phyloP scores from a whole-genome alignment of 148 eudicot genomes.

The Nepenthes mirabilis region DNA sequence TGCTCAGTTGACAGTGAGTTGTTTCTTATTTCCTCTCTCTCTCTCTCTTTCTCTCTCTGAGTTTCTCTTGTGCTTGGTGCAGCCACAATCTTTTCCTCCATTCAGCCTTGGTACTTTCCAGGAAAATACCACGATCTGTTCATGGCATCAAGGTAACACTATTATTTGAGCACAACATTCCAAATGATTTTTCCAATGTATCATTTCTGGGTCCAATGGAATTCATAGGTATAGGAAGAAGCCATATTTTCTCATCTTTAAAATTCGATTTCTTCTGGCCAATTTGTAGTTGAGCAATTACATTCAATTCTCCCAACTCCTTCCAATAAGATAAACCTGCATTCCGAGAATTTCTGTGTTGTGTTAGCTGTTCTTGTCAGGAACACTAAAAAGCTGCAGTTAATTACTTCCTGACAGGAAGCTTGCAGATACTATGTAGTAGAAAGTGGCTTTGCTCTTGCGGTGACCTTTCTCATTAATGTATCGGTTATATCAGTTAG shows the following conservation, averaged over 20 bases:
- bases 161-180: background rate
- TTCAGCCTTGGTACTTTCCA: constrained; percentile 95
- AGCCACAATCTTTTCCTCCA: constrained; percentile 98
- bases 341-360: background rate
- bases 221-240: background rate
- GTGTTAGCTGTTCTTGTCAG: background rate
- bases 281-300: too few relatives aligned
- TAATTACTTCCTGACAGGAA: constrained; percentile 40
- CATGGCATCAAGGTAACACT: constrained; percentile 58
- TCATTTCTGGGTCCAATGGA: background rate
- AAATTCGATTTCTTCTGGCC: too few relatives aligned
- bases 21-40: background rate
- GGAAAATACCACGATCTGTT: constrained; percentile 84
- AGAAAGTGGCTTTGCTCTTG: constrained; percentile 84
- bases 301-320: too few relatives aligned
- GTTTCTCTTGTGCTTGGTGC: constrained; percentile 20
- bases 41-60: constrained; percentile 1
- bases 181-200: background rate
- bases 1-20: background rate
- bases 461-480: constrained; percentile 82
- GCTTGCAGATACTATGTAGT: constrained; percentile 88
- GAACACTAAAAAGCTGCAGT: background rate
- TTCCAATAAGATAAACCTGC: too few relatives aligned
- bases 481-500: constrained; percentile 84
- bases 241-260: too few relatives aligned